Base-by-base conservation (phyloP, 139 green algal genomes). In the Chlamydomonas eustigma region DNA sequence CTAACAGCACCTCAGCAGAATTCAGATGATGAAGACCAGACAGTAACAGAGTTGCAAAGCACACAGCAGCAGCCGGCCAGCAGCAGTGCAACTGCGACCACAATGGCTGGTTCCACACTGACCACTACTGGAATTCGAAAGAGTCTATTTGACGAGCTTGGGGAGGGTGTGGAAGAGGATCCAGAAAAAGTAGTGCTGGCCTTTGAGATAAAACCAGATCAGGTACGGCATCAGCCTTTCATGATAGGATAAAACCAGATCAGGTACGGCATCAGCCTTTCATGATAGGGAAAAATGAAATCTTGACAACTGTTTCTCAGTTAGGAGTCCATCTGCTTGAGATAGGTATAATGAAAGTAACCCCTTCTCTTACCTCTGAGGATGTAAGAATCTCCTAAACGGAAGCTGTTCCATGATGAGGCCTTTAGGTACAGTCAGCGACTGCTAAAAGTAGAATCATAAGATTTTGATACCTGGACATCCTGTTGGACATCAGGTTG, bases 131-230 rank as follows among this genome's bases (percentile, higher is more conserved):
- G 34, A 28, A 28, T 28, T 24, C 58, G 58, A 22, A 70, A 70
- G 58, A 70, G 25, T 24, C 58, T 70, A 8, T 70, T 70, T 70
- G 58, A 70, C 25, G 58, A 78, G 51, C 39, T 82, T 39, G 71
- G 68, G 25, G 83, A 79, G n/a, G 71, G 50, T 4, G 75, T 81
- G 34, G 85, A 87, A 52, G 83, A 89, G 38, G 87, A 91, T n/a
- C 75, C 84, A 4, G 82, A 83, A 68, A 63, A 78, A 5, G 69
- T 74, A 70, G 82, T 94, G 72, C 82, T 88, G 76, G 83, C 86
- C 1, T 95, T 96, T 78, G 90, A 95, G 78, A 85, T 96, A n/a
- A 58, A 89, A 33, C 66, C 85, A 4, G 50, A 84, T 30, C 79
- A 92, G 85, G 89, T 90, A 68, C 24, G 66, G n/a, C n/a, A n/a